Evolutionary conservation across 192 early-diverging fungal genomes (phyloP), one percentile per base, ranked within the genome.

Genomic region (Chytriomyces sp.): DNA sequence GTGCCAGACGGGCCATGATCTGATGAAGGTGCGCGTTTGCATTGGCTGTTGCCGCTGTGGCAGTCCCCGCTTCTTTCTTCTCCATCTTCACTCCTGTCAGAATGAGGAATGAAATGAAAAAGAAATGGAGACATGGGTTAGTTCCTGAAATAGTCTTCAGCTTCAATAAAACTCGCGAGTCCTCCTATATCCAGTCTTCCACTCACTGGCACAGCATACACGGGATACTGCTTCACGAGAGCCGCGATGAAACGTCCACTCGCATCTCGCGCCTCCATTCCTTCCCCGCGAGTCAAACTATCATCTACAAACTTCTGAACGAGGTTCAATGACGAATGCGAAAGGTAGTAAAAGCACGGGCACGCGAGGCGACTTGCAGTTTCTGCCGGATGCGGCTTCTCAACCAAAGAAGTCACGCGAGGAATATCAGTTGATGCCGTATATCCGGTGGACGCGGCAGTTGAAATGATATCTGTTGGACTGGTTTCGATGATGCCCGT

Each of bases 141-240:
- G n/a, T n/a, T n/a, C 3, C 39, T 40, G 64, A 75, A 55, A 38
- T 81, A 81, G 33, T 67, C 70, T 33, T 81, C 77, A 17, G 88
- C 88, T 1, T 82, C 82, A 30, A 85, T 63, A 59, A 83, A 87
- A 53, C 78, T 84, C 17, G 75, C 25, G 44, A 89, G 76, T 17
- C 84, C 85, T n/a, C 88, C 88, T 28, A 89, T 86, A 79, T 89
- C 88, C 65, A 89, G 81, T 52, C 88, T 72, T 19, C 88, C 88
- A 14, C 61, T 44, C 31, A 88, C 83, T 19, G 56, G 39, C 32
- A 75, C 67, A 19, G 83, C 75, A 54, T 77, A 75, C 1, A 85
- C 68, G 14, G 77, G 67, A 17, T 58, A 70, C 5, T 78, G 70
- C 19, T 72, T 55, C 31, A 80, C 77, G 8, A 88, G 68, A 54